Conservation (phyloP, 2,329 filamentous ascomycete genomes). For the Aspergillus bombycis region DNA sequence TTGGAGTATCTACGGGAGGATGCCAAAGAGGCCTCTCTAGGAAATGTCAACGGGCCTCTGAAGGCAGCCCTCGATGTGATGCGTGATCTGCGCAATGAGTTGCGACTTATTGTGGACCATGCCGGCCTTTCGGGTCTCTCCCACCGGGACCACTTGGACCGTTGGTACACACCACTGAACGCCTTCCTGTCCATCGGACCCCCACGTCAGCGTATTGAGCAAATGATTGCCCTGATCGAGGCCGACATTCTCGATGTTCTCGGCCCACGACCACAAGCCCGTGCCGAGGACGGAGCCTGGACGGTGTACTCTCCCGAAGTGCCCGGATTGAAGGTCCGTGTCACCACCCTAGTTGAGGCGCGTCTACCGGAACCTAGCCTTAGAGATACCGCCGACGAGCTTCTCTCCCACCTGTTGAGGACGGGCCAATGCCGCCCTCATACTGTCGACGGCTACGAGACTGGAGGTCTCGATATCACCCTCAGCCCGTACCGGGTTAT, state of each 20-base stretch:
- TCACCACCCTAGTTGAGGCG: not conserved
- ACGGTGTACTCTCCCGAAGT: not conserved
- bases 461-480: not conserved
- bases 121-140: not conserved
- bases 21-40: not conserved
- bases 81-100: constrained; percentile 1
- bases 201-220: constrained; percentile 9
- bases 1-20: constrained; percentile 7
- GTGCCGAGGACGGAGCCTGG: not conserved
- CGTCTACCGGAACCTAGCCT: not conserved
- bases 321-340: not conserved
- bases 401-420: not conserved
- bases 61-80: not conserved
- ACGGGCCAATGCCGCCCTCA: constrained; percentile 1
- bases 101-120: constrained; percentile 4
- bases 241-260: not conserved
- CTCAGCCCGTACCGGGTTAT: not conserved
- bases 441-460: not conserved
- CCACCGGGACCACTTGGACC: constrained; percentile 7
- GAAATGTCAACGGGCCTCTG: not conserved
- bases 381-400: not conserved
- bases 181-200: constrained; percentile 7
- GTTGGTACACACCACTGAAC: constrained; percentile 8
- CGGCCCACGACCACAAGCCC: not conserved
- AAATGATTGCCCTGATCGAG: constrained; percentile 9